phyloP scores from a whole-genome alignment of 371 early-diverging fungal genomes.

The Cokeromyces recurvatus region DNA sequence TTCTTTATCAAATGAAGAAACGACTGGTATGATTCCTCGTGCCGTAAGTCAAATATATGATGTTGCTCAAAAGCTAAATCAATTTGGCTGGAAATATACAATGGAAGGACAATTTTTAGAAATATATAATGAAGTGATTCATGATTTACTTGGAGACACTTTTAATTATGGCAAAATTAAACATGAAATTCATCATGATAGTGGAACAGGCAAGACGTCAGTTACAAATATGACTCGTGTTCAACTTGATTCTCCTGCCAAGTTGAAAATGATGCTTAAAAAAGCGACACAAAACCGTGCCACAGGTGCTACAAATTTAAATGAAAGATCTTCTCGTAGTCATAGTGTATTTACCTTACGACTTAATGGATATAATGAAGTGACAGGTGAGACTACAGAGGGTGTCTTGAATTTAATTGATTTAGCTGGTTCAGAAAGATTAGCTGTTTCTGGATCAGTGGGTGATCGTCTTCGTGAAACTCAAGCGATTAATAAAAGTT shows the following conservation, averaged over 20 bases:
- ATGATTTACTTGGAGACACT: slow-evolving; percentile 73
- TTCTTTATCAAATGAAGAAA: slow-evolving; percentile 28
- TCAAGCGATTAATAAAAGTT: slow-evolving; percentile 95
- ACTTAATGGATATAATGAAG: slow-evolving; percentile 66
- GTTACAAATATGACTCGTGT: slow-evolving; percentile 75
- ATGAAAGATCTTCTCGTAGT: slow-evolving; percentile 91
- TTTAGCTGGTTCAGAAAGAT: slow-evolving; percentile 93
- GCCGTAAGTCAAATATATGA: slow-evolving; percentile 86
- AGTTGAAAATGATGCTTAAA: slow-evolving; percentile 67
- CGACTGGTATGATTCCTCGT: slow-evolving; percentile 86
- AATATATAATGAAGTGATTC: slow-evolving; percentile 95
- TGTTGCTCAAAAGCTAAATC: slow-evolving; percentile 63
- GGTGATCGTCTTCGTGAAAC: slow-evolving; percentile 95
- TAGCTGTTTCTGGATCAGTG: slow-evolving; percentile 80
- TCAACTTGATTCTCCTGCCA: slow-evolving; percentile 58
- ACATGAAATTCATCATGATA: slow-evolving; percentile 79
- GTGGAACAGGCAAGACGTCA: slow-evolving; percentile 63
- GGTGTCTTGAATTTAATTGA: slow-evolving; percentile 93
- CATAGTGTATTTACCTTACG: slow-evolving; percentile 92
- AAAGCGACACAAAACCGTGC: slow-evolving; percentile 71
- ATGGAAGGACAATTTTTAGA: slow-evolving; percentile 90
- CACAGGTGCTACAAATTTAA: slow-evolving; percentile 87
- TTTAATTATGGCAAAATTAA: slow-evolving; percentile 49
- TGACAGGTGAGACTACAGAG: slow-evolving; percentile 62
- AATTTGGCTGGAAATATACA: slow-evolving; percentile 84